These are phyloP conservation scores for Vigna angularis DNA, from an alignment of 306 rosid genomes.

Conservation along the genomic window DNA sequence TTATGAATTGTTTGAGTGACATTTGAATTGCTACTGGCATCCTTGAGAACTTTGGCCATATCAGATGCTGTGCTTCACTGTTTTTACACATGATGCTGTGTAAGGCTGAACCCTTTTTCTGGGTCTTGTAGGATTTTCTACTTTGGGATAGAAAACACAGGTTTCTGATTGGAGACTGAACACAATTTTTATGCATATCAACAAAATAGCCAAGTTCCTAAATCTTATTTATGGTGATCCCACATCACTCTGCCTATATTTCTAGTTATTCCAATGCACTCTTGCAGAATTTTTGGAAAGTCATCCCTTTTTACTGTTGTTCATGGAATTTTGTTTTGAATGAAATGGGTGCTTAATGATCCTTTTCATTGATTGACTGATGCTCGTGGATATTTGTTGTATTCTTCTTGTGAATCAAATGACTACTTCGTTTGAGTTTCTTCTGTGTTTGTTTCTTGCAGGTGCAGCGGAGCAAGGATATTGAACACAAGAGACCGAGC, in stretches of 20 bases:
- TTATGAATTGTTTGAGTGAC: neutral
- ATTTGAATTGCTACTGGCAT: neutral
- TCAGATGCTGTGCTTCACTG: neutral
- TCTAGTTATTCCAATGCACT: too few species aligned
- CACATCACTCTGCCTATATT: neutral
- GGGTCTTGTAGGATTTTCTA: neutral
- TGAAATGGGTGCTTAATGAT: conserved; percentile 6
- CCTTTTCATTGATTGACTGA: conserved; percentile 1
- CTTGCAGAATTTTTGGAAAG: neutral
- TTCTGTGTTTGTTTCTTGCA: conserved; percentile 43
- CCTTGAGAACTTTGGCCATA: neutral
- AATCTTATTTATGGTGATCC: neutral
- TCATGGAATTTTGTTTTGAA: conserved; percentile 11
- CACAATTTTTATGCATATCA: neutral
- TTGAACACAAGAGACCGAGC: conserved; percentile 51
- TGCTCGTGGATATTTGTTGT: conserved; percentile 6
- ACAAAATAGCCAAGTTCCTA: neutral
- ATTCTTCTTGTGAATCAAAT: neutral
- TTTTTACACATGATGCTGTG: neutral
- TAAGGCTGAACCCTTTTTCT: neutral
- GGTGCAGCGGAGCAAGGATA: conserved; percentile 59
- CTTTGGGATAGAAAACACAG: neutral
- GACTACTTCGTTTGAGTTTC: conserved; percentile 29
- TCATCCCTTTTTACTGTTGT: neutral
- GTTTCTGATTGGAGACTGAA: neutral